A percentile compares a stretch with the other conserved stretches of the same genome.
phyloP scores from a whole-genome alignment of 805 yeast genomes.

The Phaffomyces antillensis region DNA sequence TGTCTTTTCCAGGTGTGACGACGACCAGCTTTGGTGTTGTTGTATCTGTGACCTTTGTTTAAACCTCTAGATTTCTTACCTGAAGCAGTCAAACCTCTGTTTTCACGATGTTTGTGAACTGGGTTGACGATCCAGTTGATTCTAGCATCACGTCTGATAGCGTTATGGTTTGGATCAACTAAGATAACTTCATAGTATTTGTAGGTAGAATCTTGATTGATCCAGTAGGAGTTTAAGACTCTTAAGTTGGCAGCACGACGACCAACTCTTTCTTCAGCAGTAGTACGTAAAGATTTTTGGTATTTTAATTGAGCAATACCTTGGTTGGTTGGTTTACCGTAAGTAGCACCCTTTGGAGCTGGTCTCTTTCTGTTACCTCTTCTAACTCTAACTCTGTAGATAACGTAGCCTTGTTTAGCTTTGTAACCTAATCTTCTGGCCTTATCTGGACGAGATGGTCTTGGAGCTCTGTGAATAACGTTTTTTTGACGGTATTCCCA shows the following conservation, averaged over 20 bases:
- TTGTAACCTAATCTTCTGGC: constrained; percentile 99
- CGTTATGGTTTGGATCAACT: constrained; percentile 97
- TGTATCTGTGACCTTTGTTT: constrained; percentile 99
- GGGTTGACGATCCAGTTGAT: constrained; percentile 99
- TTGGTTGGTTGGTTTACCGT: constrained; percentile 99
- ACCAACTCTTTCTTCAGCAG: constrained; percentile 99
- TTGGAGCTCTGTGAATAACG: constrained; percentile 97
- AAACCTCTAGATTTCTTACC: constrained; percentile 99
- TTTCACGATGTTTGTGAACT: constrained; percentile 99
- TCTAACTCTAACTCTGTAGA: constrained; percentile 98
- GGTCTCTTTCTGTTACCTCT: constrained; percentile 99
- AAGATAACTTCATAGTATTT: constrained; percentile 98
- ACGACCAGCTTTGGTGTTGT: constrained; percentile 98
- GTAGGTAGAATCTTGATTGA: constrained; percentile 99
- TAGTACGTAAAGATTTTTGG: constrained; percentile 96
- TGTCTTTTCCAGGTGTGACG: constrained; percentile 99
- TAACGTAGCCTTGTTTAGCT: constrained; percentile 99
- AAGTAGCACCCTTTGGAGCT: constrained; percentile 99
- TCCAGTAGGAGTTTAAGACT: constrained; percentile 99
- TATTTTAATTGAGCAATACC: constrained; percentile 99
- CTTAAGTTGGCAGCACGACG: constrained; percentile 98
- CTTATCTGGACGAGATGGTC: constrained; percentile 99
- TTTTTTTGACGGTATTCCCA: constrained; percentile 99
- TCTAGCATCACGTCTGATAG: constrained; percentile 97
- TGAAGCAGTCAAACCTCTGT: constrained; percentile 96